Conservation (phyloP, 768 basidiomycete species). For the Harrya chromipes region DNA sequence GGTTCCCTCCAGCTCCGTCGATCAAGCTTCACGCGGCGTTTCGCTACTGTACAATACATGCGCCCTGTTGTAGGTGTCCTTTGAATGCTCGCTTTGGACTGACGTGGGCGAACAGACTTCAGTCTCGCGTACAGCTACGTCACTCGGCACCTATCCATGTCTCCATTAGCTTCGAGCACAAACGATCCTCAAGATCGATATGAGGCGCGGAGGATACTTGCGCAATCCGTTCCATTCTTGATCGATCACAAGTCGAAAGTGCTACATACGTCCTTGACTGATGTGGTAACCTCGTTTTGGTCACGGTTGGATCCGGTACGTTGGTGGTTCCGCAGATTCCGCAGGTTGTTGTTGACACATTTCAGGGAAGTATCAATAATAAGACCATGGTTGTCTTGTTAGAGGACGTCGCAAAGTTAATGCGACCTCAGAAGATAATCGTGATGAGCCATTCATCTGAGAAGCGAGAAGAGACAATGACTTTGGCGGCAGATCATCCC, state of each 20-base stretch:
- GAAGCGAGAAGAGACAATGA: neutral
- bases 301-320: slow-evolving; percentile 51
- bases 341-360: slow-evolving; percentile 8
- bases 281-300: slow-evolving; percentile 61
- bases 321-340: neutral
- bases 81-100: neutral
- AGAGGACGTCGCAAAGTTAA: slow-evolving; percentile 48
- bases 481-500: slow-evolving; percentile 13
- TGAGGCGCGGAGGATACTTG: slow-evolving; percentile 48
- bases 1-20: slow-evolving; percentile 46
- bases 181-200: slow-evolving; percentile 41
- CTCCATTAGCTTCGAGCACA: slow-evolving; percentile 48
- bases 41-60: slow-evolving; percentile 67
- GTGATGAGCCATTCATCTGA: neutral
- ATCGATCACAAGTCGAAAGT: slow-evolving; percentile 54
- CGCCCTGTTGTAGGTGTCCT: slow-evolving; percentile 56
- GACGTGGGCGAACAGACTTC: neutral
- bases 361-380: slow-evolving; percentile 34
- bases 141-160: slow-evolving; percentile 58
- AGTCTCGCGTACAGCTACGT: slow-evolving; percentile 70
- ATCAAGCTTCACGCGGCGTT: slow-evolving; percentile 35
- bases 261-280: slow-evolving; percentile 48
- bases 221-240: slow-evolving; percentile 62
- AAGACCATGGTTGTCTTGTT: slow-evolving; percentile 52
- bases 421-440: slow-evolving; percentile 44